These are phyloP conservation scores for Drechslerella coelobrocha DNA, from an alignment of 2,329 filamentous ascomycete genomes.

Conservation along the genomic window DNA sequence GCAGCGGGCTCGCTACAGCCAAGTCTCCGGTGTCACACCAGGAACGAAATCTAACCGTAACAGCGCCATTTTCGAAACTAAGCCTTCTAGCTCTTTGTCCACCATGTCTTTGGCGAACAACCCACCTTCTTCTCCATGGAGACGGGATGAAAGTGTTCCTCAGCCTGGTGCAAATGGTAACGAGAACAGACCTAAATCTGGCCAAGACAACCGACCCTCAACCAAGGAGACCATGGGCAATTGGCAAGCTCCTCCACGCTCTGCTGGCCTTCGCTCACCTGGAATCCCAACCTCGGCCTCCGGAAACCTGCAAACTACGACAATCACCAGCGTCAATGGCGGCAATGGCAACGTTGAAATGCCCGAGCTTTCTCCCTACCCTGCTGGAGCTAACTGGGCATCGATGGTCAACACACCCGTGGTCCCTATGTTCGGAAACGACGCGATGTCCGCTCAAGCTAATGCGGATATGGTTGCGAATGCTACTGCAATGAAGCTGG, in stretches of 20 bases:
- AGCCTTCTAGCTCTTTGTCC: constrained; percentile 64
- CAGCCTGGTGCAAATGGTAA: constrained; percentile 62
- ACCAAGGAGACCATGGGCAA: constrained; percentile 86
- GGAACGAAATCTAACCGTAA: constrained; percentile 77
- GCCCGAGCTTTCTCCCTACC: constrained; percentile 82
- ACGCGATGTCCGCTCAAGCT: constrained; percentile 65
- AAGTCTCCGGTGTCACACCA: constrained; percentile 88
- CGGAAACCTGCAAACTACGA: constrained; percentile 62
- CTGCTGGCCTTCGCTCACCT: constrained; percentile 80
- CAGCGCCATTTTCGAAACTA: constrained; percentile 77
- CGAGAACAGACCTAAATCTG: constrained; percentile 42
- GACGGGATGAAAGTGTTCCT: constrained; percentile 55
- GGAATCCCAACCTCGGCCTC: constrained; percentile 64
- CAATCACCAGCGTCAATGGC: constrained; percentile 72
- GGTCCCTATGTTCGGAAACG: constrained; percentile 78
- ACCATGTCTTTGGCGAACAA: constrained; percentile 69
- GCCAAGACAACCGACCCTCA: constrained; percentile 39
- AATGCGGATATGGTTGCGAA: constrained; percentile 99
- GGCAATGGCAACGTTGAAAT: constrained; percentile 74
- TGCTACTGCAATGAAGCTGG: constrained; percentile 97
- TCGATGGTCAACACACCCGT: constrained; percentile 98
- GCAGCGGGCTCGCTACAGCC: constrained; percentile 96
- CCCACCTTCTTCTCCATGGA: constrained; percentile 83
- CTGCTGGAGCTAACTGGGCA: constrained; percentile 90
- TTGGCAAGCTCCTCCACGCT: constrained; percentile 81